phyloP scores from a whole-genome alignment of 495 filamentous ascomycete genomes.

The Penicillium antarcticum region DNA sequence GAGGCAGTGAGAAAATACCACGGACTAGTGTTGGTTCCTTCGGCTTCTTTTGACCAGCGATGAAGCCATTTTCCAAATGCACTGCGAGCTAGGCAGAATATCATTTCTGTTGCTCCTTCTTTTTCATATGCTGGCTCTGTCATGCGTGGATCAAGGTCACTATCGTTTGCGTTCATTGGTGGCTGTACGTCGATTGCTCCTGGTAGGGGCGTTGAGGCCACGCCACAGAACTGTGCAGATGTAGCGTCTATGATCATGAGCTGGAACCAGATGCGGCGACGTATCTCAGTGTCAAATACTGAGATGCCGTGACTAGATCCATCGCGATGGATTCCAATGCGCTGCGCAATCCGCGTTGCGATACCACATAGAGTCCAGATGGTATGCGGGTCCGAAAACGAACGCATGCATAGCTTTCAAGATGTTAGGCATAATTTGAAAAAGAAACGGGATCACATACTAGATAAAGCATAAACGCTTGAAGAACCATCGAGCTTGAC shows the following conservation, averaged over 20 bases:
- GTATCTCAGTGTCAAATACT: constrained; percentile 44
- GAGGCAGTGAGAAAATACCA: constrained; percentile 30
- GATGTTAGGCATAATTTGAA: background rate
- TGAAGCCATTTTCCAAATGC: constrained; percentile 41
- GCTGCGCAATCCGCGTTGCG: constrained; percentile 38
- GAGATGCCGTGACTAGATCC: constrained; percentile 32
- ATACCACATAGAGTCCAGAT: constrained; percentile 44
- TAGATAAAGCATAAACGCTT: constrained; percentile 45
- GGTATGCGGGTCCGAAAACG: constrained; percentile 35
- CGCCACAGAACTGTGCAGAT: constrained; percentile 32
- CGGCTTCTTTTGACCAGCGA: constrained; percentile 23
- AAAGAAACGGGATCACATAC: constrained; percentile 13
- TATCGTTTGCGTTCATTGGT: constrained; percentile 57
- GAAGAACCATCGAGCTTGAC: constrained; percentile 39
- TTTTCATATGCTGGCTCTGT: constrained; percentile 49
- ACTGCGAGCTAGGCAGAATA: constrained; percentile 56
- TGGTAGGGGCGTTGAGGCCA: constrained; percentile 17
- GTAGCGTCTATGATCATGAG: constrained; percentile 32
- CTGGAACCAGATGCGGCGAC: constrained; percentile 42
- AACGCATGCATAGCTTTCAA: constrained; percentile 26
- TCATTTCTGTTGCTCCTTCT: constrained; percentile 64
- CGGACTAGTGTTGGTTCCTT: constrained; percentile 22
- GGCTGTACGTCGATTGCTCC: constrained; percentile 24
- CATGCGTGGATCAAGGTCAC: constrained; percentile 56
- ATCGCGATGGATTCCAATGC: constrained; percentile 46